phyloP scores from a whole-genome alignment of 2,329 filamentous ascomycete genomes.

The Amauroascus niger region DNA sequence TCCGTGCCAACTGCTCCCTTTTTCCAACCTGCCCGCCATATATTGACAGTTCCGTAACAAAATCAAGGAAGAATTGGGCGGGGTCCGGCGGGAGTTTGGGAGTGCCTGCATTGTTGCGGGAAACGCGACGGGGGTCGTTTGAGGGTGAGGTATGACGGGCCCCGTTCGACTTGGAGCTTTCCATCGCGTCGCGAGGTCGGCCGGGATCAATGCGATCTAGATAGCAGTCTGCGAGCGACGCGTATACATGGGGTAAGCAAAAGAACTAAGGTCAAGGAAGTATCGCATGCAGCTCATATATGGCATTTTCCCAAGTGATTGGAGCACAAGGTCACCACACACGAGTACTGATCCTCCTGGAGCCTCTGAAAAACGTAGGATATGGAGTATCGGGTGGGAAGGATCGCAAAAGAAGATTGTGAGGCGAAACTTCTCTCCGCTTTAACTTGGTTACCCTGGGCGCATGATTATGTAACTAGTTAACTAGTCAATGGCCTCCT shows the following conservation, averaged over 20 bases:
- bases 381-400: too few relatives aligned
- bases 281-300: neutral
- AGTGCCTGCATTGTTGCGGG: neutral
- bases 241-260: neutral
- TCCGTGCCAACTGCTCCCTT: conserved; percentile 2
- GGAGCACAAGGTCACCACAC: too few relatives aligned
- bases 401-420: neutral
- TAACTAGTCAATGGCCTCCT: too few relatives aligned
- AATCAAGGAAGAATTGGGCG: conserved; percentile 3
- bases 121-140: neutral
- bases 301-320: too few relatives aligned
- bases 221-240: neutral
- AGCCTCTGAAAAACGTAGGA: too few relatives aligned
- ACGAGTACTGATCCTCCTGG: too few relatives aligned
- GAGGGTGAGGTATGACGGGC: neutral
- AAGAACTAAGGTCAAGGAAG: neutral
- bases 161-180: neutral
- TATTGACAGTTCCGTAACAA: neutral
- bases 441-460: too few relatives aligned
- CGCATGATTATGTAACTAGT: too few relatives aligned
- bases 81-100: neutral
- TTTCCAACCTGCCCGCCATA: conserved; percentile 11
- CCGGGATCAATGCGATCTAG: neutral
- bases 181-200: too few relatives aligned
- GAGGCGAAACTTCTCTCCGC: conserved; percentile 1